Evolutionary conservation across 129 eudicot species (phyloP).

Genomic region (Saussurea involucrata): DNA sequence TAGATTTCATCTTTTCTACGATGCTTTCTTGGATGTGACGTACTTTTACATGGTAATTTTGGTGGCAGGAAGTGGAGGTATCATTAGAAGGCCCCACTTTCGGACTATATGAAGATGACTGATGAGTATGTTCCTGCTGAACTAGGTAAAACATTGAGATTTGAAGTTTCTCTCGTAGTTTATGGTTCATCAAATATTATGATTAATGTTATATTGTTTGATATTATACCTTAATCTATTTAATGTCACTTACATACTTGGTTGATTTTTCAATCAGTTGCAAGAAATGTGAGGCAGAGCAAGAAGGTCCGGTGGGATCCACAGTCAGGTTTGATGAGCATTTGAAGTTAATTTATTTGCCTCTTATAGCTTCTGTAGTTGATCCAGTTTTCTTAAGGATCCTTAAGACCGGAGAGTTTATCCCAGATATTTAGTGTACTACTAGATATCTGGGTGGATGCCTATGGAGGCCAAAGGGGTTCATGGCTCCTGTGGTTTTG

Average conservation of each 20-base stretch:
- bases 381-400: no score
- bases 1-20: not conserved
- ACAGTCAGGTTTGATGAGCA: constrained; percentile 54
- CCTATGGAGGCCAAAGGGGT: no score
- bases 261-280: constrained; percentile 32
- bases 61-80: constrained; percentile 18
- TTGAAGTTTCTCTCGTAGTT: not conserved
- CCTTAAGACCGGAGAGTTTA: not conserved
- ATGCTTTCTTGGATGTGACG: not conserved
- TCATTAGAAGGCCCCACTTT: constrained; percentile 35
- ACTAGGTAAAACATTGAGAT: constrained; percentile 45
- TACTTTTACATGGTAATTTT: constrained; percentile 2
- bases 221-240: not conserved
- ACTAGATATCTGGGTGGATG: no score
- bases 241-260: not conserved
- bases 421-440: no score
- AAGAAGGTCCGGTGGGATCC: constrained; percentile 75
- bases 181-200: not conserved
- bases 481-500: no score
- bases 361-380: not conserved
- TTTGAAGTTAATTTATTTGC: not conserved
- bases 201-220: not conserved
- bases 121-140: constrained; percentile 76
- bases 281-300: constrained; percentile 34
- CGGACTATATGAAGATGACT: constrained; percentile 53